A percentile compares a stretch with the other conserved stretches of the same genome.
Evolutionary conservation across 2,329 filamentous ascomycete species (phyloP).

Genomic region (Xylariomycetidae sp.): DNA sequence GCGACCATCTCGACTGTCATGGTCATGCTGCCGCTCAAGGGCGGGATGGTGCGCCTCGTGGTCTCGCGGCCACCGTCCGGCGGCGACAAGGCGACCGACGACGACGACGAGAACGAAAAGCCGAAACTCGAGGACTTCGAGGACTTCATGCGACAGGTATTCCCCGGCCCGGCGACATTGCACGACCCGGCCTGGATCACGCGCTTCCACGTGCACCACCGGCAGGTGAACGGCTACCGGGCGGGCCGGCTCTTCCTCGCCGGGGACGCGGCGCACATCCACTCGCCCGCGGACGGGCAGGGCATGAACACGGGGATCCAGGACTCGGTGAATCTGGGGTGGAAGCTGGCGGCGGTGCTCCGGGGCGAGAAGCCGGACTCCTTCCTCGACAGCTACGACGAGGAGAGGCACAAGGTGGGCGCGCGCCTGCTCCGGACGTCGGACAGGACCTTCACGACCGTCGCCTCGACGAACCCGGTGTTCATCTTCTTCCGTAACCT

Average conservation of each 20-base stretch:
- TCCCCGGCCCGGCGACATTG: slow-evolving; percentile 18
- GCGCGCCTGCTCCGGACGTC: slow-evolving; percentile 35
- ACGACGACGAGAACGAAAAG: slow-evolving; percentile 8
- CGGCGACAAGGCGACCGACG: slow-evolving; percentile 3
- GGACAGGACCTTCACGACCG: slow-evolving; percentile 33
- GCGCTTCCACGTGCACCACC: slow-evolving; percentile 41
- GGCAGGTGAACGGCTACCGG: slow-evolving; percentile 33
- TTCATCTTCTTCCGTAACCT: slow-evolving; percentile 34
- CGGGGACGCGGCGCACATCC: slow-evolving; percentile 54
- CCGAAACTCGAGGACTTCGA: slow-evolving; percentile 28
- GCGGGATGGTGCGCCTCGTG: slow-evolving; percentile 22
- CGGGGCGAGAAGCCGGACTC: slow-evolving; percentile 25
- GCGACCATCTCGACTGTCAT: slow-evolving; percentile 32
- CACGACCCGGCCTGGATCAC: slow-evolving; percentile 36
- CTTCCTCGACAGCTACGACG: slow-evolving; percentile 42
- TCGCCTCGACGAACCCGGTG: slow-evolving; percentile 31
- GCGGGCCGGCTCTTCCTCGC: slow-evolving; percentile 47
- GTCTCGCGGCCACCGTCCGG: slow-evolving; percentile 17
- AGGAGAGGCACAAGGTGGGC: slow-evolving; percentile 42
- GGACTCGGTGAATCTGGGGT: slow-evolving; percentile 45
- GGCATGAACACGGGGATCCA: slow-evolving; percentile 53
- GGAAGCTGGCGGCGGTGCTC: slow-evolving; percentile 44
- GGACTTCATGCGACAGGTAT: slow-evolving; percentile 16
- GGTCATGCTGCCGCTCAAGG: slow-evolving; percentile 26
- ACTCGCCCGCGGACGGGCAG: slow-evolving; percentile 51